Conservation (phyloP, 257 asterid genomes). For the Solanum medicagineum region DNA sequence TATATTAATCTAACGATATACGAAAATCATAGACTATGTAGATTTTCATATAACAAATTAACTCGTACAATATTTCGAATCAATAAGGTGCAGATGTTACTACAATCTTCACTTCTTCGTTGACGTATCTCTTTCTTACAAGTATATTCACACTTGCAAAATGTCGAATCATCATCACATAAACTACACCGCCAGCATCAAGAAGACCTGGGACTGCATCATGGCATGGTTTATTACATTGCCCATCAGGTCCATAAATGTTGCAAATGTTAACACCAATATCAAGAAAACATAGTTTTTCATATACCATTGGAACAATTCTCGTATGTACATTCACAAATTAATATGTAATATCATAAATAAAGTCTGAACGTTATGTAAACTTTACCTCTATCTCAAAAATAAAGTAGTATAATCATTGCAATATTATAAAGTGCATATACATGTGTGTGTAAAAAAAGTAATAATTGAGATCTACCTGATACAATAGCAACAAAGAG, state of each 20-base stretch:
- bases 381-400: neutral
- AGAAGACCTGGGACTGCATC: neutral
- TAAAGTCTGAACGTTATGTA: neutral
- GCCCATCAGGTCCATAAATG: neutral
- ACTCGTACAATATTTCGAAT: too few relatives aligned
- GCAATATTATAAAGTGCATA: neutral
- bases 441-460: neutral
- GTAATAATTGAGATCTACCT: neutral
- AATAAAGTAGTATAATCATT: neutral
- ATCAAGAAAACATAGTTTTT: neutral
- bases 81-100: too few relatives aligned
- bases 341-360: neutral
- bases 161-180: neutral
- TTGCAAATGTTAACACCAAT: neutral
- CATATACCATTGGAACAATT: neutral
- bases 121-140: neutral
- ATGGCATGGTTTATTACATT: neutral
- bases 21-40: too few relatives aligned
- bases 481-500: neutral
- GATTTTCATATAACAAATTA: too few relatives aligned
- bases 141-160: neutral
- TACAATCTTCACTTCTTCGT: too few relatives aligned
- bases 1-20: too few relatives aligned
- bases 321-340: neutral
- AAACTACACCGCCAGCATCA: too few relatives aligned